Conservation (phyloP, 805 yeast genomes). For the Saccharomycopsis synnaedendra region DNA sequence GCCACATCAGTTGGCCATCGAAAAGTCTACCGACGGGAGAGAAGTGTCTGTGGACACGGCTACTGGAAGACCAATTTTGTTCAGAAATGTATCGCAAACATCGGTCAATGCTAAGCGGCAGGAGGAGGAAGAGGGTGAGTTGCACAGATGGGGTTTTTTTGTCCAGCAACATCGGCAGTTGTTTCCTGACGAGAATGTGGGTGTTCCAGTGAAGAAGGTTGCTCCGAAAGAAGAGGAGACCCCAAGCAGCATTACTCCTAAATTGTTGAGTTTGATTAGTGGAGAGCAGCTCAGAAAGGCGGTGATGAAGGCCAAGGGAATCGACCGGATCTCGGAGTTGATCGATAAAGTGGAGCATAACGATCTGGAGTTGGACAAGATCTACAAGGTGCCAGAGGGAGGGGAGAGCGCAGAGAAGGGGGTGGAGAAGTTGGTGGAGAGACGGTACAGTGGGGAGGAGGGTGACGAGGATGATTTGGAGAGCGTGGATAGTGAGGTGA, state of each 20-base stretch:
- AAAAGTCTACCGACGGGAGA: constrained; percentile 41
- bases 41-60: constrained; percentile 48
- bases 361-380: constrained; percentile 37
- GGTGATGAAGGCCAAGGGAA: constrained; percentile 66
- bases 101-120: constrained; percentile 59
- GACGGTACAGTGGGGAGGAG: background rate
- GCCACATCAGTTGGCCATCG: constrained; percentile 68
- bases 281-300: constrained; percentile 39
- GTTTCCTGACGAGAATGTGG: constrained; percentile 20
- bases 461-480: constrained; percentile 6
- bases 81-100: constrained; percentile 53
- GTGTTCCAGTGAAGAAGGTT: background rate
- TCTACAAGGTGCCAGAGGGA: constrained; percentile 26
- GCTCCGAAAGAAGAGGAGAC: background rate
- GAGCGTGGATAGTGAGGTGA: constrained; percentile 10
- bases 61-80: constrained; percentile 63
- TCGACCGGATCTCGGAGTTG: constrained; percentile 55
- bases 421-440: background rate
- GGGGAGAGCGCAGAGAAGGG: background rate
- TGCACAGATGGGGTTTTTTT: constrained; percentile 77
- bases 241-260: constrained; percentile 9
- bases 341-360: constrained; percentile 54
- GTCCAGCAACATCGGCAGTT: constrained; percentile 48
- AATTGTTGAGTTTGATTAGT: constrained; percentile 28
- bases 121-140: constrained; percentile 87